phyloP scores from a whole-genome alignment of 768 basidiomycete species.

The Tylopilus plumbeoviolaceoides region DNA sequence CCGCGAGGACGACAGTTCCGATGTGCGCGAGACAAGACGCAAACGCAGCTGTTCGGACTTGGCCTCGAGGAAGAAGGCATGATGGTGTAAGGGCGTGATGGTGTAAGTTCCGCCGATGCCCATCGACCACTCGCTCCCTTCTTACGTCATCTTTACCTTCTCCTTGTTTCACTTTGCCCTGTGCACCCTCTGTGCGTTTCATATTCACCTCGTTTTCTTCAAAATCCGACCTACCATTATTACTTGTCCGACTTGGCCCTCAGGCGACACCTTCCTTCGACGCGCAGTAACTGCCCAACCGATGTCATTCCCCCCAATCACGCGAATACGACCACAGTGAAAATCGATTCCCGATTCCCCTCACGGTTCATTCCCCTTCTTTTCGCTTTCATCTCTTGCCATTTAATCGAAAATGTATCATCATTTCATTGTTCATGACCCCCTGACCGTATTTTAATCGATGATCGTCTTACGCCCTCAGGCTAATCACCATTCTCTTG shows the following conservation, averaged over 20 bases:
- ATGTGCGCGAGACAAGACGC: constrained; percentile 17
- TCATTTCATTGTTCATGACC: neutral
- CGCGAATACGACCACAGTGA: neutral
- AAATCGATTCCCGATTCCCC: neutral
- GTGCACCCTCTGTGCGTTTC: neutral
- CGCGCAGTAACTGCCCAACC: too few relatives aligned
- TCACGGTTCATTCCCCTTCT: neutral
- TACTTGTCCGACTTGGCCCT: neutral
- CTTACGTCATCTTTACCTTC: neutral
- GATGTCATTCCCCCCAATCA: neutral
- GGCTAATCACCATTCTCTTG: neutral
- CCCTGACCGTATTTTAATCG: neutral
- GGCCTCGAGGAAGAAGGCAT: constrained; percentile 11
- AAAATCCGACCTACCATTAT: neutral
- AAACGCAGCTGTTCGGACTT: neutral
- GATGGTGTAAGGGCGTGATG: constrained; percentile 19
- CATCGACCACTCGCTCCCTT: neutral
- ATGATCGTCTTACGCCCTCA: neutral
- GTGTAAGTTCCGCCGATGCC: constrained; percentile 5
- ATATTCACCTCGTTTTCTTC: neutral
- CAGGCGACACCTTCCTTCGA: neutral
- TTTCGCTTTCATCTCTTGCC: neutral
- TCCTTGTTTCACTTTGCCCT: neutral
- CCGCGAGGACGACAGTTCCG: constrained; percentile 18
- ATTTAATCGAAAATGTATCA: constrained; percentile 7